These are phyloP conservation scores for Narthecium ossifragum DNA, from an alignment of 106 monocot species.

Conservation along the genomic window DNA sequence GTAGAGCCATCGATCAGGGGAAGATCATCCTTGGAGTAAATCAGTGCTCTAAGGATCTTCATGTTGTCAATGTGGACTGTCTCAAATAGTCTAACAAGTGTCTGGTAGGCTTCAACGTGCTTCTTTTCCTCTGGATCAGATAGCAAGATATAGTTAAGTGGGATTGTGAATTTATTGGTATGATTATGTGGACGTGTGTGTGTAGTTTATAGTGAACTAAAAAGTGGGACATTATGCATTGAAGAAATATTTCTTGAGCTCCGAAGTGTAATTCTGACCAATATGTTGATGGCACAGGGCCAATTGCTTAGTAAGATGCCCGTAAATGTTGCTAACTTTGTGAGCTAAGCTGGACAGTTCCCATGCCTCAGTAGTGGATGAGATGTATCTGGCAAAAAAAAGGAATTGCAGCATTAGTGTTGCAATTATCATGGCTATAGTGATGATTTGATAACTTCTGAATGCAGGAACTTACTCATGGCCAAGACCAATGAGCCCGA, in stretches of 20 bases:
- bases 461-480: slow-evolving; percentile 44
- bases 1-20: slow-evolving; percentile 52
- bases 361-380: slow-evolving; percentile 63
- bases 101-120: slow-evolving; percentile 51
- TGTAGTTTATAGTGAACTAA: not conserved
- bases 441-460: not conserved
- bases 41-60: slow-evolving; percentile 60
- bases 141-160: not conserved
- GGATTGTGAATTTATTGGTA: not conserved
- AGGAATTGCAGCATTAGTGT: not conserved
- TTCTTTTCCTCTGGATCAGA: slow-evolving; percentile 52
- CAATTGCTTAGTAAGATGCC: slow-evolving; percentile 58
- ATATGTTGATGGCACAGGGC: slow-evolving; percentile 33
- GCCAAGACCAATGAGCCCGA: slow-evolving; percentile 50
- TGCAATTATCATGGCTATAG: too few relatives aligned
- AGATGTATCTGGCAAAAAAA: slow-evolving; percentile 41
- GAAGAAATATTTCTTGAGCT: too few relatives aligned
- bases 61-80: slow-evolving; percentile 69
- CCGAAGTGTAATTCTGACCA: slow-evolving; percentile 36
- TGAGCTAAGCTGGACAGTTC: slow-evolving; percentile 82
- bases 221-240: too few relatives aligned
- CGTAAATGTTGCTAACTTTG: slow-evolving; percentile 59
- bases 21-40: slow-evolving; percentile 57
- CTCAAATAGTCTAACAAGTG: slow-evolving; percentile 54
- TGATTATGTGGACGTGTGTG: too few relatives aligned